phyloP scores from a whole-genome alignment of 169 alveolate species.

The Eimeria maxima region DNA sequence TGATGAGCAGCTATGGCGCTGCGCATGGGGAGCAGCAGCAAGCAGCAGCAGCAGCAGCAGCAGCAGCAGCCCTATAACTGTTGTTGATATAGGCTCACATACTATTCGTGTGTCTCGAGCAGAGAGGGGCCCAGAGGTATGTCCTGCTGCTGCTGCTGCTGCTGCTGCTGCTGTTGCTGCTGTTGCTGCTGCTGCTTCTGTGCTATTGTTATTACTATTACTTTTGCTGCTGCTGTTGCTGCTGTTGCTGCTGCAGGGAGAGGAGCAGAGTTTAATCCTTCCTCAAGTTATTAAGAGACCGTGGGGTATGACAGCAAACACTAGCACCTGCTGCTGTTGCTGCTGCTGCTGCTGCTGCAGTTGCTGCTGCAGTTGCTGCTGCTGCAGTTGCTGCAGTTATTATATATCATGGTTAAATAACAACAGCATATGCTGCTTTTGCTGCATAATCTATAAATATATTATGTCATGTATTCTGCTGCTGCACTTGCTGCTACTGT shows the following conservation, averaged over 20 bases:
- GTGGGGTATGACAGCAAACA: background rate
- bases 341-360: slow-evolving; percentile 33
- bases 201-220: background rate
- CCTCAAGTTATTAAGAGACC: slow-evolving; percentile 15
- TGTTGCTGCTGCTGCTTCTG: slow-evolving; percentile 43
- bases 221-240: background rate
- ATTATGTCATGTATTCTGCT: background rate
- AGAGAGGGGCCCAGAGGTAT: slow-evolving; percentile 29
- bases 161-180: slow-evolving; percentile 38
- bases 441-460: too few relatives aligned
- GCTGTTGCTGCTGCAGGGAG: slow-evolving; percentile 23
- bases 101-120: slow-evolving; percentile 16
- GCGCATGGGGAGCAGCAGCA: background rate
- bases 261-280: slow-evolving; percentile 33
- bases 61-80: slow-evolving; percentile 24
- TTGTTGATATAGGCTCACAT: slow-evolving; percentile 12
- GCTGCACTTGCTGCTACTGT: background rate
- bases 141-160: background rate
- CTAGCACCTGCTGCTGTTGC: slow-evolving; percentile 3
- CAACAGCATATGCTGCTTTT: too few relatives aligned
- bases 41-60: too few relatives aligned
- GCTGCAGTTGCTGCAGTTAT: background rate
- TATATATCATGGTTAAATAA: too few relatives aligned
- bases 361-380: slow-evolving; percentile 11
- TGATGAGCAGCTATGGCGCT: slow-evolving; percentile 36